These are phyloP conservation scores for Coniochaeta pulveracea DNA, from an alignment of 2,329 filamentous ascomycete species.

Conservation along the genomic window DNA sequence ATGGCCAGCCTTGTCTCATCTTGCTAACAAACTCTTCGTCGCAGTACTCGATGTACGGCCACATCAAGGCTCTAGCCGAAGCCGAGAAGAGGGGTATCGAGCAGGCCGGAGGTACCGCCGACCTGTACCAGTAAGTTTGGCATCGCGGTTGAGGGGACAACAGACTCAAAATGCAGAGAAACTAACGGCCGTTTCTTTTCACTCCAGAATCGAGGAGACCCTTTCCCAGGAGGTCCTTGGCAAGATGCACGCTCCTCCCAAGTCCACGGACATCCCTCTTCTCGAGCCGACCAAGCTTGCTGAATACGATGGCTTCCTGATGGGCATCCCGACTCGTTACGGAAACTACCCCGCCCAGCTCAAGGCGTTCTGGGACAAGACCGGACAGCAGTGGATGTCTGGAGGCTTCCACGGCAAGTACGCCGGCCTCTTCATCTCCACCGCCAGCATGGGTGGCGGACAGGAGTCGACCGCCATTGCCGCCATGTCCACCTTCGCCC, in stretches of 20 bases:
- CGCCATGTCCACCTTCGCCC: conserved; percentile 72
- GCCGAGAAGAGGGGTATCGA: conserved; percentile 87
- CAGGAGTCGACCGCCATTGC: conserved; percentile 82
- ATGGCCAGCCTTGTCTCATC: background rate
- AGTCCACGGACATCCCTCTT: conserved; percentile 55
- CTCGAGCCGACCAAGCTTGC: conserved; percentile 50
- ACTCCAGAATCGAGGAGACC: conserved; percentile 64
- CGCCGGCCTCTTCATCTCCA: conserved; percentile 83
- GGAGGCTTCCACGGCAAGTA: conserved; percentile 81
- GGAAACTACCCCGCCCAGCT: conserved; percentile 96
- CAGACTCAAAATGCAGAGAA: too few relatives aligned
- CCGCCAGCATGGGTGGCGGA: conserved; percentile 74
- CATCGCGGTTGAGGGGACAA: background rate
- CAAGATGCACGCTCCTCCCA: conserved; percentile 86
- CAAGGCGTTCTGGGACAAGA: conserved; percentile 88
- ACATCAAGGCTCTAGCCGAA: conserved; percentile 73
- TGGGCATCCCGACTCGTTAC: conserved; percentile 92
- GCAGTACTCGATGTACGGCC: conserved; percentile 90
- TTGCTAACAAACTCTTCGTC: conserved; percentile 4
- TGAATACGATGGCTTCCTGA: conserved; percentile 76
- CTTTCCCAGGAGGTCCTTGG: conserved; percentile 69
- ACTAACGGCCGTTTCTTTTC: too few relatives aligned
- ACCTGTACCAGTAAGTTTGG: conserved; percentile 67
- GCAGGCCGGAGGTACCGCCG: conserved; percentile 69
- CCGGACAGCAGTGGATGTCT: conserved; percentile 69